Evolutionary conservation across 257 asterid species (phyloP).

Genomic region (Fraxinus cuspidata): DNA sequence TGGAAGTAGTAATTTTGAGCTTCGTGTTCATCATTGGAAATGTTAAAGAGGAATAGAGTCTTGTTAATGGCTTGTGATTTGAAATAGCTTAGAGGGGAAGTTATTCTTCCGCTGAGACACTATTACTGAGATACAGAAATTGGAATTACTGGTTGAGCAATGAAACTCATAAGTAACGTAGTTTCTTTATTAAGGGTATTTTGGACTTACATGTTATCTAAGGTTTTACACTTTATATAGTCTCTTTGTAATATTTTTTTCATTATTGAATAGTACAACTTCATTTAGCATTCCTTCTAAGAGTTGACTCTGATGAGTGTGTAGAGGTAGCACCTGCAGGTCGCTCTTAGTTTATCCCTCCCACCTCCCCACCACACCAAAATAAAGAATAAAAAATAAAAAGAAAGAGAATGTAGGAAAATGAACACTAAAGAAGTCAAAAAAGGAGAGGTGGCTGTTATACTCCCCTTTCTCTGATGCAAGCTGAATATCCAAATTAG

Average conservation of each 20-base stretch:
- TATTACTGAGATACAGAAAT: neutral
- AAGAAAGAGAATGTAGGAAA: neutral
- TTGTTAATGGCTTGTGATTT: neutral
- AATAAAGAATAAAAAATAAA: neutral
- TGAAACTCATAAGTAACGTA: too few species aligned
- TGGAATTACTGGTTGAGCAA: neutral
- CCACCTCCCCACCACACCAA: neutral
- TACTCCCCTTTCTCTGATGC: neutral
- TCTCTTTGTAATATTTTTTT: too few species aligned
- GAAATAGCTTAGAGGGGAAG: neutral
- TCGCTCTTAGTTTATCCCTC: neutral
- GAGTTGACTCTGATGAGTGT: neutral
- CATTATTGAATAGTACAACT: too few species aligned
- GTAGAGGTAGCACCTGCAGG: neutral
- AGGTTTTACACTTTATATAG: too few species aligned
- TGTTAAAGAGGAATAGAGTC: neutral
- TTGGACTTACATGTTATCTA: too few species aligned
- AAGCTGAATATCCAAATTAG: neutral
- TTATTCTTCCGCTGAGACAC: neutral
- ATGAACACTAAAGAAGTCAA: neutral
- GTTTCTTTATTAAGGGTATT: too few species aligned
- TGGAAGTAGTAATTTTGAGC: neutral
- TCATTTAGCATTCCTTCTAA: too few species aligned
- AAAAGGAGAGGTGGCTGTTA: neutral
- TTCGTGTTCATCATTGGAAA: neutral